These are phyloP conservation scores for Plasmodium malariae DNA, from an alignment of 169 alveolate species.

Conservation along the genomic window DNA sequence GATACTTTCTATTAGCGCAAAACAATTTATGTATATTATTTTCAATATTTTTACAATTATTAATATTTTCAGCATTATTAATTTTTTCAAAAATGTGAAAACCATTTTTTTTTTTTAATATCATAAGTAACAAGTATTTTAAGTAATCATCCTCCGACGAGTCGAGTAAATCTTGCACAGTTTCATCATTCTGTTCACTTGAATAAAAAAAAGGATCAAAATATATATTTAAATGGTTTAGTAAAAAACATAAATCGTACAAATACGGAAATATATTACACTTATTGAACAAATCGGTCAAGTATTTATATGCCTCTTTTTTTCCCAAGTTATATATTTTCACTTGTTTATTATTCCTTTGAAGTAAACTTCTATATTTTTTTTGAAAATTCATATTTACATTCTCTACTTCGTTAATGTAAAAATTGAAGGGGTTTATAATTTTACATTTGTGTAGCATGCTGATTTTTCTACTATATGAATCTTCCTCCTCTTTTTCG, in stretches of 20 bases:
- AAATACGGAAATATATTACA: constrained; percentile 15
- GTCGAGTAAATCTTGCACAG: constrained; percentile 11
- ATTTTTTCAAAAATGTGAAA: not conserved
- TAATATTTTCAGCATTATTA: constrained; percentile 14
- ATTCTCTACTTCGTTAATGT: constrained; percentile 11
- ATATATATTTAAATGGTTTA: constrained; percentile 7
- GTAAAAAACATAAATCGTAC: constrained; percentile 26
- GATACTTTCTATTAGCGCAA: not conserved
- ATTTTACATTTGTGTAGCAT: constrained; percentile 16
- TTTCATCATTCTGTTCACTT: constrained; percentile 1
- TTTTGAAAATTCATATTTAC: not conserved
- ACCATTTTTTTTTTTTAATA: not conserved
- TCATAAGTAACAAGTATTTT: not conserved
- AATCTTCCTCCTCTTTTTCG: not conserved
- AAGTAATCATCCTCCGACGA: constrained; percentile 3
- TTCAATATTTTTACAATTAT: constrained; percentile 14
- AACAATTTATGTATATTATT: constrained; percentile 30
- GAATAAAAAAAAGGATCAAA: constrained; percentile 24
- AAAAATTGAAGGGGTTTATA: constrained; percentile 36
- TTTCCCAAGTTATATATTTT: constrained; percentile 9
- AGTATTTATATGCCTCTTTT: not conserved
- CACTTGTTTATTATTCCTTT: not conserved
- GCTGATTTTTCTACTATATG: too few species aligned
- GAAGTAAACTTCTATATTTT: not conserved
- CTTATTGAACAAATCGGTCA: not conserved